Base-by-base conservation (phyloP, 1,139 yeast genomes). In the Protomyces gravidus region DNA sequence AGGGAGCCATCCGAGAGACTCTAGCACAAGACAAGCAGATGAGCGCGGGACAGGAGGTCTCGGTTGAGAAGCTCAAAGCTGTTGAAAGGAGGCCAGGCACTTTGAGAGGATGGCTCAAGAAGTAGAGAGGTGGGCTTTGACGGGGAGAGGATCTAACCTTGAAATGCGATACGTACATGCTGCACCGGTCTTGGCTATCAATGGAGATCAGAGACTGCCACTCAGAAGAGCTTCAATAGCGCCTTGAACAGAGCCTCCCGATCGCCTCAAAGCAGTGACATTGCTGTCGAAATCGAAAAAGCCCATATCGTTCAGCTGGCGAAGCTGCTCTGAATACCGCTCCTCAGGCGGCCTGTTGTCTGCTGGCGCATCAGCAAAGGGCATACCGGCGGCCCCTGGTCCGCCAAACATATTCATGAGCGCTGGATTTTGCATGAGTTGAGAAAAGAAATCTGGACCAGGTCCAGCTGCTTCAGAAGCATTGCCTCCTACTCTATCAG, bases 191-290 rank as follows among this genome's bases (percentile, higher is more conserved):
- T n/a, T n/a, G n/a, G n/a, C n/a, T n/a, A n/a, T n/a, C n/a, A n/a
- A n/a, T n/a, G n/a, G n/a, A n/a, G n/a, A n/a, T 50, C 50, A 50
- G 17, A 39, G 13, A 17, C 45, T 23, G n/a, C 85, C 86, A 65
- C 79, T 85, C 63, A 92, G 79, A 68, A 92, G 77, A 63, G 89
- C 87, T 72, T 90, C 97, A 61, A 92, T 79, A 13, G 98, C 98
- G 45, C 97, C 97, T 73, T 92, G 96, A 19, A 92, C 97, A 66
- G 90, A 87, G 11, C 98, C 98, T 26, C 97, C 97, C 61, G 94
- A 83, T 74, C 97, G 83, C 76, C 97, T 83, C 68, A 92, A 78
- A 1, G 97, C 97, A 26, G 84, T 84, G 19, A 92, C 89, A 69
- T 92, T 92, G 67, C 88, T 80, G 66, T 92, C 97, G 69, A 90